phyloP scores from a whole-genome alignment of 345 rosid genomes.

The Euclidium syriacum region DNA sequence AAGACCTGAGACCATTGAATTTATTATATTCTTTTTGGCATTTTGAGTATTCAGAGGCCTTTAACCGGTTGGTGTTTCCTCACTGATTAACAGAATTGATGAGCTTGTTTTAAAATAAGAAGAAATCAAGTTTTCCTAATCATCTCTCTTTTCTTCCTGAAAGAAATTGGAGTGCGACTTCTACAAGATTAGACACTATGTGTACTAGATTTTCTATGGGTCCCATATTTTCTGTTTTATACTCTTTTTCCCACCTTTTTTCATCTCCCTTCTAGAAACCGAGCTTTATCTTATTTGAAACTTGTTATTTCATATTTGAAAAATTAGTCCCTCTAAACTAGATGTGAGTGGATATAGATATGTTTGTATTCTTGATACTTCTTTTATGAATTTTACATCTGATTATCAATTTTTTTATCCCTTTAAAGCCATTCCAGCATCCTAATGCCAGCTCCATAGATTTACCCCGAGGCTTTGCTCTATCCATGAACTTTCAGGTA shows the following conservation, averaged over 20 bases:
- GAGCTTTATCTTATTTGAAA: neutral
- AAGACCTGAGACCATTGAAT: neutral
- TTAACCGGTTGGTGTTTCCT: neutral
- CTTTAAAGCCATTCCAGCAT: conserved; percentile 54
- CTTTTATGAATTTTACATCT: conserved; percentile 2
- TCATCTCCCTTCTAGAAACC: neutral
- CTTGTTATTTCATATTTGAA: neutral
- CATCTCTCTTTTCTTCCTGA: neutral
- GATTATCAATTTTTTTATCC: neutral
- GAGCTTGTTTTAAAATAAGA: neutral
- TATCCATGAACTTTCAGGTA: conserved; percentile 72
- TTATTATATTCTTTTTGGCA: neutral
- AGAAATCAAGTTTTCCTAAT: neutral
- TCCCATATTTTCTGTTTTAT: neutral
- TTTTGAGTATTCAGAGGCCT: neutral
- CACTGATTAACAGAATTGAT: neutral
- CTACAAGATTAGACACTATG: conserved; percentile 2
- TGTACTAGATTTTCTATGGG: neutral
- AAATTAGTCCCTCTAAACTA: neutral
- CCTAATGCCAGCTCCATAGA: conserved; percentile 54
- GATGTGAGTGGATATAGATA: neutral
- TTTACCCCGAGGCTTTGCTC: conserved; percentile 56
- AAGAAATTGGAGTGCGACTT: neutral
- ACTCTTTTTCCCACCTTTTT: neutral
- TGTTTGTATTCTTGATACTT: neutral